Evolutionary conservation across 2,329 filamentous ascomycete genomes (phyloP).

Genomic region (Alternaria arborescens): DNA sequence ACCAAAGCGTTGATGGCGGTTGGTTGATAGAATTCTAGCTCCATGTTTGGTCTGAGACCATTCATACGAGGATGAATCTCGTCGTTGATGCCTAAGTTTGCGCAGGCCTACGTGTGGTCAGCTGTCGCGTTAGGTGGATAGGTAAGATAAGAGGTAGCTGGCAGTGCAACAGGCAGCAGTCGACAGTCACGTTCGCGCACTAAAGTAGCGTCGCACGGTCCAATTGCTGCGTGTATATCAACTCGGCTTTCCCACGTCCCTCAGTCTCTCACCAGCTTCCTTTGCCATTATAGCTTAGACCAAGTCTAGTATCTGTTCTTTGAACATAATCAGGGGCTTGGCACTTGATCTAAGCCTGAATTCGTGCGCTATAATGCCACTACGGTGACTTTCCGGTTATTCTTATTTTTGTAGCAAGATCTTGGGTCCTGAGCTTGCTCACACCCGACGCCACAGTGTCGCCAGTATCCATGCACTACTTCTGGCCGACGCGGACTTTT

Average conservation of each 20-base stretch:
- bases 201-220: background rate
- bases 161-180: background rate
- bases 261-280: background rate
- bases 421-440: background rate
- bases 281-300: background rate
- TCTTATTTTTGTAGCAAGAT: background rate
- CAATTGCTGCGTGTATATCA: background rate
- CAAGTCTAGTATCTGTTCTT: conserved; percentile 6
- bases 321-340: too few relatives aligned
- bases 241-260: background rate
- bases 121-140: too few relatives aligned
- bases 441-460: background rate
- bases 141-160: too few relatives aligned
- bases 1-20: too few relatives aligned
- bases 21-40: too few relatives aligned
- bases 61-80: too few relatives aligned
- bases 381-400: background rate
- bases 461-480: background rate
- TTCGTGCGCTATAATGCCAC: background rate
- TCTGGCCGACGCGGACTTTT: background rate
- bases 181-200: background rate
- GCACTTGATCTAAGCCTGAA: too few relatives aligned
- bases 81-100: too few relatives aligned
- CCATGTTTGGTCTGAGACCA: too few relatives aligned
- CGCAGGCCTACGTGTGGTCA: too few relatives aligned